phyloP scores from a whole-genome alignment of 345 rosid genomes.

The Kandelia obovata region DNA sequence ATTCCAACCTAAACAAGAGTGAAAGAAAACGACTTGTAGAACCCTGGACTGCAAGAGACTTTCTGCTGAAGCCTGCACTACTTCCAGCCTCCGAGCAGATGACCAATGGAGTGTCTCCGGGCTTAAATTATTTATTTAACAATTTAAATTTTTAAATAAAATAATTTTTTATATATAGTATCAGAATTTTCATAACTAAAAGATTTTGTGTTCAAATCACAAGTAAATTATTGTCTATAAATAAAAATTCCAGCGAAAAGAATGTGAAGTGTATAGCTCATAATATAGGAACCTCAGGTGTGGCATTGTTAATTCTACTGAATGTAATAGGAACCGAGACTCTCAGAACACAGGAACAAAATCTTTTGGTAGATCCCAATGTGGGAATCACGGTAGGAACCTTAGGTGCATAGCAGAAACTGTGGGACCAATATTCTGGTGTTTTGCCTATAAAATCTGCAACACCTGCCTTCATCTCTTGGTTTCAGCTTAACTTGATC shows the following conservation, averaged over 20 bases:
- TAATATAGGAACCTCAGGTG: slow-evolving; percentile 31
- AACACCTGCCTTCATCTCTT: slow-evolving; percentile 28
- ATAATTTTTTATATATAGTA: no score
- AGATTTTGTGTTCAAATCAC: no score
- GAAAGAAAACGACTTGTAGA: slow-evolving; percentile 84
- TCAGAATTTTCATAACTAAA: no score
- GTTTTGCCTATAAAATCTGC: slow-evolving; percentile 23
- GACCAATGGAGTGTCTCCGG: slow-evolving; percentile 97
- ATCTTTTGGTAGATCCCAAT: slow-evolving; percentile 20
- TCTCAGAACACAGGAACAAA: slow-evolving; percentile 25
- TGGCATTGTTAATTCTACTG: slow-evolving; percentile 47
- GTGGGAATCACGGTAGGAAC: background rate
- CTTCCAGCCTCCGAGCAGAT: slow-evolving; percentile 56
- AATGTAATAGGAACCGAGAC: slow-evolving; percentile 31
- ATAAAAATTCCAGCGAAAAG: no score
- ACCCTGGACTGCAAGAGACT: slow-evolving; percentile 90
- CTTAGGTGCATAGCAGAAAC: slow-evolving; percentile 13
- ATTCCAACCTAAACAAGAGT: slow-evolving; percentile 70
- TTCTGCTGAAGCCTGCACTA: slow-evolving; percentile 84
- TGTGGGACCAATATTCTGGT: slow-evolving; percentile 25
- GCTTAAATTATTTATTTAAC: slow-evolving; percentile 33
- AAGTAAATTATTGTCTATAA: no score
- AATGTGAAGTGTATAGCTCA: slow-evolving; percentile 30
- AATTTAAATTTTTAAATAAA: no score
- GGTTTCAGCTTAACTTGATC: slow-evolving; percentile 29